Evolutionary conservation across 2,329 filamentous ascomycete species (phyloP).

Genomic region (Sporothrix inflata): DNA sequence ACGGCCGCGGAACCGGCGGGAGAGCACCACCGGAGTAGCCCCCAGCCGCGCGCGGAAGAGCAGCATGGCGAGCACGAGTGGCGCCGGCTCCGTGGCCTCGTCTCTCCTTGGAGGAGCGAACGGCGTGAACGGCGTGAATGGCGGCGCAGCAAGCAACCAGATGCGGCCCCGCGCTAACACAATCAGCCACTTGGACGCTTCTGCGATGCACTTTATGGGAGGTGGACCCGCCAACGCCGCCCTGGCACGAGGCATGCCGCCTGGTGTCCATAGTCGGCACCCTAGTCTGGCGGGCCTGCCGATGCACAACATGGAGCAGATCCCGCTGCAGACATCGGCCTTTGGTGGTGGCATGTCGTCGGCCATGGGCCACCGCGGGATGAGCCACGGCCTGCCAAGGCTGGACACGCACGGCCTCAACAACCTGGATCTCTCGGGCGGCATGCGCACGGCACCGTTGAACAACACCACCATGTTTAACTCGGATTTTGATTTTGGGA

Average conservation of each 20-base stretch:
- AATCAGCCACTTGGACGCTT: slow-evolving; percentile 87
- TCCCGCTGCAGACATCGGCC: slow-evolving; percentile 41
- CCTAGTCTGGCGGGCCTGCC: slow-evolving; percentile 72
- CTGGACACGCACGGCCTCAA: slow-evolving; percentile 77
- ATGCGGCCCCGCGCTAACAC: slow-evolving; percentile 94
- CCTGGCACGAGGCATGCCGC: slow-evolving; percentile 53
- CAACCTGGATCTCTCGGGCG: slow-evolving; percentile 65
- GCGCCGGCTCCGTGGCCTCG: slow-evolving; percentile 47
- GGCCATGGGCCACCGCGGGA: slow-evolving; percentile 66
- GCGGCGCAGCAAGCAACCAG: slow-evolving; percentile 53
- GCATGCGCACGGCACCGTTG: slow-evolving; percentile 77
- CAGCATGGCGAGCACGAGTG: slow-evolving; percentile 69
- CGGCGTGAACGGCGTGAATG: slow-evolving; percentile 4
- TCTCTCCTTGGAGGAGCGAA: background rate
- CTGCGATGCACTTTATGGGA: slow-evolving; percentile 66
- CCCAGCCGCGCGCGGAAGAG: slow-evolving; percentile 86
- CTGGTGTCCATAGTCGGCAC: slow-evolving; percentile 66
- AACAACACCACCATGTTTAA: slow-evolving; percentile 59
- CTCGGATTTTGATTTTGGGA: slow-evolving; percentile 70
- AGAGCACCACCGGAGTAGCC: slow-evolving; percentile 77
- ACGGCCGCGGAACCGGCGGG: slow-evolving; percentile 82
- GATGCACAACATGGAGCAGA: slow-evolving; percentile 59
- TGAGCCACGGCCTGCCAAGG: slow-evolving; percentile 73
- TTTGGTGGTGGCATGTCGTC: slow-evolving; percentile 73
- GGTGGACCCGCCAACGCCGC: slow-evolving; percentile 63